Base-by-base conservation (phyloP, 2,329 filamentous ascomycete genomes). In the Colletotrichum eremochloae region DNA sequence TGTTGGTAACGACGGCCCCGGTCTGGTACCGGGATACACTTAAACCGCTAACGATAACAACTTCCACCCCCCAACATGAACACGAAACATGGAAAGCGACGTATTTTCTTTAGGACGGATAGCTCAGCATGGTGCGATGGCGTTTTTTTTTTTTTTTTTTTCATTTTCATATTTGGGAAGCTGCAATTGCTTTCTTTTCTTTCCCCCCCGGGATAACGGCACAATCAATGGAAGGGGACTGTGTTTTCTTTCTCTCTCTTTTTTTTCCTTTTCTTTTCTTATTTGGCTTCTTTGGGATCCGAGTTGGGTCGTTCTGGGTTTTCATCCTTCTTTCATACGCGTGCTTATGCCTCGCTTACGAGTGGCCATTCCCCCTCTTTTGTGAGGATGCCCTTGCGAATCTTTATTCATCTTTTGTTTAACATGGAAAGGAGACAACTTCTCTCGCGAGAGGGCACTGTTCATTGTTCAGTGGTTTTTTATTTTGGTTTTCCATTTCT, bases 401-500 rank as follows among this genome's bases (percentile, higher is more conserved):
- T 15, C 2, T 50, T 33, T 7, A 31, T 42, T 18, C 15, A 24
- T 5, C 29, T 36, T 33, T n/a, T 31, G 11, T 63, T 44, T 44
- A 36, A 36, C 29, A 69, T 52, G 64, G 55, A 67, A 24, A 58
- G 67, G 38, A 46, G n/a, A 31, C 48, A 42, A n/a, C 36, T 38
- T 63, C 68, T 68, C 57, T 63, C 64, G 64, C 57, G 36, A 71
- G 68, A 71, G 67, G 33, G 56, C 57, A 57, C 48, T 56, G 38
- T 56, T 24, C 38, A 36, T 56, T 63, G 42, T 56, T 55, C 52
- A 24, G 24, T 44, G 33, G 15, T 15, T 29, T 18, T 33, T 33
- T 38, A 31, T 31, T 46, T 33, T 29, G 24, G 24, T 24, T 24
- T 40, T 56, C 20, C 31, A 24, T 24, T 61, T 56, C 46, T 5